Base-by-base conservation (phyloP, 1,284 basidiomycete species). In the Tilletia caries region DNA sequence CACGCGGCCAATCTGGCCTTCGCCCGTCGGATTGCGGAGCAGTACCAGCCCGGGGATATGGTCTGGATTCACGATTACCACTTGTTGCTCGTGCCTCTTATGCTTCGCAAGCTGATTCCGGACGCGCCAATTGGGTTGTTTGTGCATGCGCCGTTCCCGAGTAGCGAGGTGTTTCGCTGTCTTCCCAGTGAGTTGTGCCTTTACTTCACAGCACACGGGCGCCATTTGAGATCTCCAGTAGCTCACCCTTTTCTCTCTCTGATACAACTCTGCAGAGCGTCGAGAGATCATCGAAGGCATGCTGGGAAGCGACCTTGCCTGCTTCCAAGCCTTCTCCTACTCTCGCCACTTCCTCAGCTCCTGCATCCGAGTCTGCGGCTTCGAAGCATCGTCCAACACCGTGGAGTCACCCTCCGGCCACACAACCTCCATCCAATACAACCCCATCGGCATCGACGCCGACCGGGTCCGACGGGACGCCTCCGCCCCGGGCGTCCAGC, bases 321-420 rank as follows among this genome's bases (percentile, higher is more conserved):
- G 92, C 84, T 97, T 97, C 90, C 93, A 93, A 85, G 88, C 95
- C 0, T 98, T 97, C 85, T 95, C 93, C 20, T 98, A 98, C 86
- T 91, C 92, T 18, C 89, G 95, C 32, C 95, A 98, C 85, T 98
- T 98, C 85, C 89, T 90, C 48, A 95, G 92, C 6, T 92, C 92
- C 1, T 98, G 95, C 84, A 91, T 98, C 72, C 91, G 95, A 32
- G 95, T 98, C 8, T 95, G 93, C 84, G 95, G 95, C 2, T 94
- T 93, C 85, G 96, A 99, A 83, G 90, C 91, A 1, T 91, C 90
- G 0, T 84, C 90, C 2, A 83, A 83, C 29, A 86, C 88, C 25
- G 93, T 94, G 0, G 94, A 98, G 73, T 95, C 97, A 74, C 90
- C 91, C 48, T 90, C 92, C 75, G 95, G 95, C 0, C 91, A 92